phyloP scores from a whole-genome alignment of 2,329 filamentous ascomycete species.

The Clonostachys rosea region DNA sequence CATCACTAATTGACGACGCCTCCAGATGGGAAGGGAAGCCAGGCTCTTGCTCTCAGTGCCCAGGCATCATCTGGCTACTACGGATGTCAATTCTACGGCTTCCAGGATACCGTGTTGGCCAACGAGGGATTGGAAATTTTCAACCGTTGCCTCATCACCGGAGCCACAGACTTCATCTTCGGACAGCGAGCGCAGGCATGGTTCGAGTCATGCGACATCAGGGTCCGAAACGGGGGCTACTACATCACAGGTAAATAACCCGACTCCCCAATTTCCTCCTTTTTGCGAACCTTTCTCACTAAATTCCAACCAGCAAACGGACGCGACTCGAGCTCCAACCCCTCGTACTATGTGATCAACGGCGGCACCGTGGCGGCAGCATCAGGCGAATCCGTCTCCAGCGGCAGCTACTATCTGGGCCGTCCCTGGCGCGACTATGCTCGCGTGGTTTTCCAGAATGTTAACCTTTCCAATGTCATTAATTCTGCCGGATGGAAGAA shows the following conservation, averaged over 20 bases:
- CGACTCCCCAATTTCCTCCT: neutral
- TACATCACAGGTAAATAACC: constrained; percentile 29
- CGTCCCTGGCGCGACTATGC: constrained; percentile 39
- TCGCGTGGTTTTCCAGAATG: constrained; percentile 42
- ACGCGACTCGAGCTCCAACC: constrained; percentile 22
- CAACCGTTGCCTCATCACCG: constrained; percentile 32
- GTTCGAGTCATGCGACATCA: constrained; percentile 34
- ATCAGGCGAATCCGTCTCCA: constrained; percentile 10
- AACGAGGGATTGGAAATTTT: constrained; percentile 42
- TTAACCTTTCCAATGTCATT: constrained; percentile 24
- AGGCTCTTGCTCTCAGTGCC: constrained; percentile 40
- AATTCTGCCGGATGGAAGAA: constrained; percentile 44
- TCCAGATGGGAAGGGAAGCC: constrained; percentile 31
- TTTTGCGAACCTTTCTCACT: too few species aligned
- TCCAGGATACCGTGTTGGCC: constrained; percentile 43
- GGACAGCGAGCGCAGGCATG: constrained; percentile 31
- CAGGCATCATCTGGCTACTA: constrained; percentile 40
- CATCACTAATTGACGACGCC: constrained; percentile 5
- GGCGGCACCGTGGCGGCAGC: constrained; percentile 23
- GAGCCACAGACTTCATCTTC: constrained; percentile 35
- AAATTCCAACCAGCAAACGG: constrained; percentile 26
- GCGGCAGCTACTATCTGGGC: constrained; percentile 35
- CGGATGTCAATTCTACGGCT: constrained; percentile 37
- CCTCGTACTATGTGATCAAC: constrained; percentile 39
- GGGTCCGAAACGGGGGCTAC: constrained; percentile 21